Conservation (phyloP, 2,329 filamentous ascomycete genomes). For the Myriosclerotinia curreyana region DNA sequence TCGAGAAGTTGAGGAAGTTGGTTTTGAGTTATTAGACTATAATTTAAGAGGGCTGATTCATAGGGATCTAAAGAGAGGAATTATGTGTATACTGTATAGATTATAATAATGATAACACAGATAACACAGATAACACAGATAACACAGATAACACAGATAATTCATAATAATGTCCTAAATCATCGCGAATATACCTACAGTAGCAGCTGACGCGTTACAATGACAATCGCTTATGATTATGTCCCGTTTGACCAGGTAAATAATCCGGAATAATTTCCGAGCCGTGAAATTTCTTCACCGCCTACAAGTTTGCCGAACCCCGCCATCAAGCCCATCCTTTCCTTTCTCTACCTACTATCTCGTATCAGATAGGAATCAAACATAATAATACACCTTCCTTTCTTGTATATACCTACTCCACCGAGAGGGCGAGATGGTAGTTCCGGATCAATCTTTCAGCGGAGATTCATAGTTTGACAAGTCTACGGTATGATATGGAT, state of each 20-base stretch:
- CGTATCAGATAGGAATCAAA: not conserved
- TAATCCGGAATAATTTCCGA: not conserved
- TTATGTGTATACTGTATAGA: too few relatives aligned
- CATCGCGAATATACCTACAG: too few relatives aligned
- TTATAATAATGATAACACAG: too few relatives aligned
- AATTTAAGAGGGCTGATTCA: not conserved
- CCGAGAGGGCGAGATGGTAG: not conserved
- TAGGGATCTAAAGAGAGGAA: too few relatives aligned
- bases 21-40: conserved; percentile 18
- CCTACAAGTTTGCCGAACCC: not conserved
- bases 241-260: not conserved
- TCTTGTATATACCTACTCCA: not conserved
- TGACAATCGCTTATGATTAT: too few relatives aligned
- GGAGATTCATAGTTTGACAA: too few relatives aligned
- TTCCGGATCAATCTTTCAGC: not conserved
- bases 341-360: not conserved
- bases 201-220: too few relatives aligned
- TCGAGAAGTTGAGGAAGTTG: conserved; percentile 27
- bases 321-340: not conserved
- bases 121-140: not conserved
- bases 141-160: not conserved
- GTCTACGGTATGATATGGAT: not conserved
- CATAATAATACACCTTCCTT: not conserved
- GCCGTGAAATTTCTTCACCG: not conserved
- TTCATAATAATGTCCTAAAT: not conserved